phyloP scores from a whole-genome alignment of 148 eudicot genomes.

The Chenopodium quinoa region DNA sequence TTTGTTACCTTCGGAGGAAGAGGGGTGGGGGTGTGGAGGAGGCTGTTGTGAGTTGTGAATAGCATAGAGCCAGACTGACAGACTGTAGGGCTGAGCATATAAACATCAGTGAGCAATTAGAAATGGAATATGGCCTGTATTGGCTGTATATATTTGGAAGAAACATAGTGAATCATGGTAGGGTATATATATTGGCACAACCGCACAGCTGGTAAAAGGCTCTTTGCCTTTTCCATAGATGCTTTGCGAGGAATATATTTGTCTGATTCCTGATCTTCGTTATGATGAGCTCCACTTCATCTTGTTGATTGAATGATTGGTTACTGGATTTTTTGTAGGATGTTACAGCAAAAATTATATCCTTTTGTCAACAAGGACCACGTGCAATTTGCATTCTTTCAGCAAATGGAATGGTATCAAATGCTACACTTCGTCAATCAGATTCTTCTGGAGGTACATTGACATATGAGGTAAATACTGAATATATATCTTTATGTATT shows the following conservation, averaged over 20 bases:
- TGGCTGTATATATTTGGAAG: not conserved
- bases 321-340: slow-evolving; percentile 36
- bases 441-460: slow-evolving; percentile 54
- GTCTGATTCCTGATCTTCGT: not conserved
- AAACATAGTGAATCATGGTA: not conserved
- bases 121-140: not conserved
- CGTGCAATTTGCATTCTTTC: slow-evolving; percentile 55
- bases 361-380: slow-evolving; percentile 54
- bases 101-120: not conserved
- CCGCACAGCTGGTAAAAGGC: not conserved
- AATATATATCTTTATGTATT: slow-evolving; percentile 8
- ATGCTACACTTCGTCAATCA: slow-evolving; percentile 48
- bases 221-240: not conserved
- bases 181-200: not conserved
- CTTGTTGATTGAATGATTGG: not conserved
- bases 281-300: slow-evolving; percentile 3
- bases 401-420: slow-evolving; percentile 50
- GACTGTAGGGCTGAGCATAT: not conserved
- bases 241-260: not conserved
- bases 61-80: not conserved
- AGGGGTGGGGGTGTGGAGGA: not conserved
- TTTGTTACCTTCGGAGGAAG: not conserved
- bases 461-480: slow-evolving; percentile 53
- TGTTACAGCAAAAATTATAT: slow-evolving; percentile 48
- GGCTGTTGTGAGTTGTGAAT: not conserved